phyloP scores from a whole-genome alignment of 495 filamentous ascomycete genomes.

The Xylaria telfairii region DNA sequence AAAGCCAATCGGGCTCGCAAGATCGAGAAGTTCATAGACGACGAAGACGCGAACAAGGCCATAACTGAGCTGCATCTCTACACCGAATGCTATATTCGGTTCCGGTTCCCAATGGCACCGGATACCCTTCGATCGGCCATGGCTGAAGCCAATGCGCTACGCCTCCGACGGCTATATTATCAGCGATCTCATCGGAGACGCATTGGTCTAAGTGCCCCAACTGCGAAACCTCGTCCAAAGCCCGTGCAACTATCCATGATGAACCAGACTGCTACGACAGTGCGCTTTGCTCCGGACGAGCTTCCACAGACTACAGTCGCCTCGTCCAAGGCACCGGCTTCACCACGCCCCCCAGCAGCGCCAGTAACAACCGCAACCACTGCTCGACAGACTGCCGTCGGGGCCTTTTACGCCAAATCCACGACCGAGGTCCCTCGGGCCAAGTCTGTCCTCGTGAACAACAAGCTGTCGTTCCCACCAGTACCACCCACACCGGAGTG shows the following conservation, averaged over 20 bases:
- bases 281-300: constrained; percentile 40
- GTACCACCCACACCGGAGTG: constrained; percentile 36
- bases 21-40: constrained; percentile 37
- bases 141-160: constrained; percentile 43
- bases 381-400: constrained; percentile 42
- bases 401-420: constrained; percentile 38
- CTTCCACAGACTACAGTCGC: no score
- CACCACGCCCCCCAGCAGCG: constrained; percentile 27
- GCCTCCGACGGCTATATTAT: constrained; percentile 47
- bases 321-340: no score
- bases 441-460: constrained; percentile 43
- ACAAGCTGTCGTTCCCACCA: constrained; percentile 44
- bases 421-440: constrained; percentile 40
- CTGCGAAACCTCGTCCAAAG: constrained; percentile 28
- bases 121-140: constrained; percentile 40
- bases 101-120: constrained; percentile 41
- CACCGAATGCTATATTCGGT: constrained; percentile 41
- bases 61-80: constrained; percentile 42
- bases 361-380: constrained; percentile 43
- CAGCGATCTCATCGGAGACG: constrained; percentile 42
- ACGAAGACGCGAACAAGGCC: constrained; percentile 43
- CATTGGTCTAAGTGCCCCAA: constrained; percentile 38
- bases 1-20: constrained; percentile 38
- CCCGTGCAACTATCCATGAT: constrained; percentile 39
- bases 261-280: constrained; percentile 29